Conservation (phyloP, 1,284 basidiomycete genomes). For the Acaromyces ingoldii region DNA sequence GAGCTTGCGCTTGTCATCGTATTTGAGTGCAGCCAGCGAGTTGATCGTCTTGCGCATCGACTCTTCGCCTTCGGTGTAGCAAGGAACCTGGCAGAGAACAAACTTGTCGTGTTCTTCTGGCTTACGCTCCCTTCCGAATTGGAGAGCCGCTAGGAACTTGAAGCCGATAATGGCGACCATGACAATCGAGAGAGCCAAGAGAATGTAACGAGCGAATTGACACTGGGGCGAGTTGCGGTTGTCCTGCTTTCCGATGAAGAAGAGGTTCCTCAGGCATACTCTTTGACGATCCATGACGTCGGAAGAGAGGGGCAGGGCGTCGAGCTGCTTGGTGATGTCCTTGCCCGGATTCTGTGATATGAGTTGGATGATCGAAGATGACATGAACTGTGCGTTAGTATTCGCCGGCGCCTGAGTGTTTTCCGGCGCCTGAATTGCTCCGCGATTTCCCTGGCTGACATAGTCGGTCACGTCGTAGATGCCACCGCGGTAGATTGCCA, state of each 20-base stretch:
- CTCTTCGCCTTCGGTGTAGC: conserved; percentile 90
- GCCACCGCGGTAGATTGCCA: conserved; percentile 75
- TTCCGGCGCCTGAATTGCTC: conserved; percentile 59
- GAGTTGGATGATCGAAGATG: conserved; percentile 66
- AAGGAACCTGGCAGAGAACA: conserved; percentile 95
- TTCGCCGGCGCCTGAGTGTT: conserved; percentile 61
- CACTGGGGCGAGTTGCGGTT: conserved; percentile 86
- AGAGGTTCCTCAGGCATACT: conserved; percentile 85
- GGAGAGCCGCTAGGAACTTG: conserved; percentile 94
- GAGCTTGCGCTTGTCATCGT: conserved; percentile 96
- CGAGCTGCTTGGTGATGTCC: conserved; percentile 76
- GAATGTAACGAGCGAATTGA: conserved; percentile 83
- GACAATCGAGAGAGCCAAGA: conserved; percentile 79
- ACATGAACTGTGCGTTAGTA: conserved; percentile 70
- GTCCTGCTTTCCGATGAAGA: conserved; percentile 85
- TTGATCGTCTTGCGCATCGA: conserved; percentile 88
- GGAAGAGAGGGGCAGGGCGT: conserved; percentile 63
- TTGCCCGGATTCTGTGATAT: conserved; percentile 76
- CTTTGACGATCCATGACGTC: conserved; percentile 73
- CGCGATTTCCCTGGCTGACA: conserved; percentile 49
- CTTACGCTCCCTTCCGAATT: conserved; percentile 73
- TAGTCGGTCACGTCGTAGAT: conserved; percentile 87
- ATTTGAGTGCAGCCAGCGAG: conserved; percentile 86
- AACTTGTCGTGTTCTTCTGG: conserved; percentile 98
- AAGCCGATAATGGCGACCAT: conserved; percentile 96